Percentiles rank a stretch among this genome's conserved stretches.
These are phyloP conservation scores for Ganoderma lingzhi DNA, from an alignment of 1,284 basidiomycete genomes.

Conservation along the genomic window DNA sequence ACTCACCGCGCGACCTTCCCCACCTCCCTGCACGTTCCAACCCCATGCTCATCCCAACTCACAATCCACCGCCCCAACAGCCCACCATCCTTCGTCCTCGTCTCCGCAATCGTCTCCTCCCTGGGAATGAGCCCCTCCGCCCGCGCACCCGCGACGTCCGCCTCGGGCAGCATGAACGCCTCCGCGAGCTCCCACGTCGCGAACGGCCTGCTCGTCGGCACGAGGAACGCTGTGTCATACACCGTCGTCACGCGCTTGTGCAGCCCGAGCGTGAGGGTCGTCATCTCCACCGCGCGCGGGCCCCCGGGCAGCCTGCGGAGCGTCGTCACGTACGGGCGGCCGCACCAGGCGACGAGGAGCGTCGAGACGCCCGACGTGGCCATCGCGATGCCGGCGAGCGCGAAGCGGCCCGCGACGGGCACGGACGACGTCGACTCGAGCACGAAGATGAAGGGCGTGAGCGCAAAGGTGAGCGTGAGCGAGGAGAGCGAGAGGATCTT, in stretches of 20 bases:
- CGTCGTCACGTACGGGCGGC: conserved; percentile 57
- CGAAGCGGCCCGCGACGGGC: conserved; percentile 73
- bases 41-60: conserved; percentile 70
- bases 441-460: conserved; percentile 84
- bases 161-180: conserved; percentile 55
- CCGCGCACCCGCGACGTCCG: conserved; percentile 47
- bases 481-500: conserved; percentile 88
- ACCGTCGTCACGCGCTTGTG: conserved; percentile 69
- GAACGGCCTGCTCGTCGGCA: conserved; percentile 75
- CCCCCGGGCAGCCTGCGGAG: conserved; percentile 44
- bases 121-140: conserved; percentile 48
- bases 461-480: conserved; percentile 70
- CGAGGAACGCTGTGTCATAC: conserved; percentile 78
- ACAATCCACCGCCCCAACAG: conserved; percentile 83
- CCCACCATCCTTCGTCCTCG: conserved; percentile 65
- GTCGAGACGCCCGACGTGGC: conserved; percentile 78
- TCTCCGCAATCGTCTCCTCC: conserved; percentile 84
- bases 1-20: conserved; percentile 72
- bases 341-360: conserved; percentile 78
- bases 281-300: conserved; percentile 66
- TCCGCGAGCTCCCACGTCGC: conserved; percentile 84
- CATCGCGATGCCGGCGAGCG: conserved; percentile 75
- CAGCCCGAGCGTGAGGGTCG: conserved; percentile 72
- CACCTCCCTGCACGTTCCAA: conserved; percentile 64
- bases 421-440: conserved; percentile 73